phyloP scores from a whole-genome alignment of 768 basidiomycete genomes.

The Kwoniella sp. region DNA sequence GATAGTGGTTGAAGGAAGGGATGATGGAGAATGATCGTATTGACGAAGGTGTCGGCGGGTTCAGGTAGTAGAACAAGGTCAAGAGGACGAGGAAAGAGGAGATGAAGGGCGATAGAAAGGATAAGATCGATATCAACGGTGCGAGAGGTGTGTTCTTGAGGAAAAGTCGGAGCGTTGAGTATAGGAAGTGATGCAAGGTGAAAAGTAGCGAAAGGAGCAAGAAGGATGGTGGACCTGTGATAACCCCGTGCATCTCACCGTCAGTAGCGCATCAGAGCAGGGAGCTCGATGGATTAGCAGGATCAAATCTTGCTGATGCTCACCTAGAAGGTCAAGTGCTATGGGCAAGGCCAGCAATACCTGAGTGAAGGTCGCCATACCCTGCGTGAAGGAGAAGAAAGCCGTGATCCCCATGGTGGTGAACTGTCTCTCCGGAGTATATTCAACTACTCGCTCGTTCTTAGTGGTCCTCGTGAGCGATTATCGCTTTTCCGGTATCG shows the following conservation, averaged over 20 bases:
- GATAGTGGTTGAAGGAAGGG: conserved; percentile 28
- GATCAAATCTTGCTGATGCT: too few relatives aligned
- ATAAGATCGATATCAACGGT: conserved; percentile 44
- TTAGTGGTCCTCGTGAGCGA: too few relatives aligned
- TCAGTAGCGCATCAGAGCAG: too few relatives aligned
- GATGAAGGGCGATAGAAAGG: conserved; percentile 49
- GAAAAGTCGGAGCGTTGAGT: conserved; percentile 53
- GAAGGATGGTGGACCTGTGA: conserved; percentile 53
- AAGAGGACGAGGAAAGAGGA: conserved; percentile 41
- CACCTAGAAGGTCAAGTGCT: conserved; percentile 53
- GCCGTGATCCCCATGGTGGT: conserved; percentile 29
- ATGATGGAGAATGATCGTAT: conserved; percentile 16
- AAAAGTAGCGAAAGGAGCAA: conserved; percentile 56
- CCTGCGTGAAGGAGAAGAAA: conserved; percentile 34
- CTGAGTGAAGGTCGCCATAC: conserved; percentile 49
- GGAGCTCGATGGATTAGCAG: too few relatives aligned
- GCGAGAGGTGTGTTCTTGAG: conserved; percentile 53
- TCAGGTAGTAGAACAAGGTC: conserved; percentile 51
- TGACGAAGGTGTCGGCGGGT: conserved; percentile 34
- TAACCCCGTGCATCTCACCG: too few relatives aligned
- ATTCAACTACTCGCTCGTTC: background rate
- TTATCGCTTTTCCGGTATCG: too few relatives aligned
- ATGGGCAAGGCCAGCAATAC: conserved; percentile 55
- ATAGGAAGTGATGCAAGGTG: conserved; percentile 50
- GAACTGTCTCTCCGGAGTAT: background rate